Evolutionary conservation across 129 eudicot species (phyloP), one percentile per base, ranked within the genome.

Genomic region (Ambrosia artemisiifolia): DNA sequence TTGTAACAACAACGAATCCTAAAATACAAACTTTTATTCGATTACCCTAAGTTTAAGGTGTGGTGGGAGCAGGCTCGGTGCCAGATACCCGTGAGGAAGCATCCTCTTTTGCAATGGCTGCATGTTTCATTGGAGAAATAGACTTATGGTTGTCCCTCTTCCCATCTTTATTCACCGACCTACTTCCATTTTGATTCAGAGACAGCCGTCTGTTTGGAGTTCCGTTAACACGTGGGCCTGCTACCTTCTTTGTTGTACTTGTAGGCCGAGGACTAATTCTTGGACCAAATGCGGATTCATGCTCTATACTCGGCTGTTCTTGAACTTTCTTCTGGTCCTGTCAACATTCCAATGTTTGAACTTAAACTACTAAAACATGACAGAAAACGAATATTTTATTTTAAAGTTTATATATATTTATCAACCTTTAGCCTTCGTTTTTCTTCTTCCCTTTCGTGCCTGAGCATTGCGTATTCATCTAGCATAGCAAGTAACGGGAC

Each of bases 381-480:
- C 7, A 32, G 12, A 60, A 5, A 57, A 4, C 3, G 5, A 32
- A 13, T 2, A 60, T 60, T 33, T 13, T 42, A 17, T 44, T 24
- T 0, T 24, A 24, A n/a, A n/a, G n/a, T 24, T 0, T 24, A 1
- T 44, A 56, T 56, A n/a, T 6, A 14, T 10, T 9, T 3, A 61
- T 80, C 78, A 63, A 90, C 98, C 92, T 78, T 90, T 79, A 87
- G 57, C 86, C 89, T 90, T 78, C 88, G 87, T 76, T 90, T 94
- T 87, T 94, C 98, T 82, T 94, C 98, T 82, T 94, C 98, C 83
- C 98, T 84, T 65, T 94, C 98, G 2, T 90, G 92, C 75, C 98
- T 87, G 80, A 94, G 98, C 91, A 86, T 82, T 32, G 81, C 85
- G 65, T 94, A 94, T 81, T 94, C 98, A 50, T 94, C 96, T 38